Evolutionary conservation across 805 yeast genomes (phyloP), one percentile per base, ranked within the genome.

Genomic region (Barnettozyma siamensis): DNA sequence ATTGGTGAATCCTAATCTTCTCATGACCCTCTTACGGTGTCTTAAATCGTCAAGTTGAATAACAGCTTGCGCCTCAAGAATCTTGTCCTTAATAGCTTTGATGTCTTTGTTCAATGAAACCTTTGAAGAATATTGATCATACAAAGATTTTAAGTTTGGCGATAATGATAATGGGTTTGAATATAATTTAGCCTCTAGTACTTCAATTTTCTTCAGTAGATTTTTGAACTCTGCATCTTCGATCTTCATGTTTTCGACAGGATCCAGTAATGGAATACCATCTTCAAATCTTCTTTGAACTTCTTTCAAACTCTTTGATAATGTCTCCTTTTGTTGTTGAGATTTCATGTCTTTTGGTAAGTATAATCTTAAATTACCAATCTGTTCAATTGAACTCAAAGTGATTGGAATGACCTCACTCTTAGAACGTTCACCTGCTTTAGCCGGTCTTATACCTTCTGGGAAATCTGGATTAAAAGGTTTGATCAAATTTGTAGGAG

Each of bases 31-130:
- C 62, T 88, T 91, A 55, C 99, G 82, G 58, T 86, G 87, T 60
- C 85, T 88, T 57, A 93, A 72, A 61, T 93, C 98, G 59, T 93
- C 98, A 57, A 93, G 69, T 63, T 93, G 99, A 51, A 91, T 81
- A 15, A 93, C 88, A 0, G 97, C 84, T 58, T 86, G 88, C 0
- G 96, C 93, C 45, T 88, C 91, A 33, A 71, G 65, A 31, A 91
- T 83, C 58, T 84, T 80, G 21, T 72, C 73, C 51, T 78, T 78
- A 30, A 83, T 60, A 5, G 64, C 63, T 50, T 78, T 78, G 38
- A 86, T 78, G 42, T 80, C 73, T 12, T 67, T 67, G 43, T 73
- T 76, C 32, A 88, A 55, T 1, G 72, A 72, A 46, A 83, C 78
- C 62, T 88, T 89, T 21, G 69, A 63, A 13, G 77, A 64, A 57